Evolutionary conservation across 306 rosid species (phyloP).

Genomic region (Casuarina equisetifolia): DNA sequence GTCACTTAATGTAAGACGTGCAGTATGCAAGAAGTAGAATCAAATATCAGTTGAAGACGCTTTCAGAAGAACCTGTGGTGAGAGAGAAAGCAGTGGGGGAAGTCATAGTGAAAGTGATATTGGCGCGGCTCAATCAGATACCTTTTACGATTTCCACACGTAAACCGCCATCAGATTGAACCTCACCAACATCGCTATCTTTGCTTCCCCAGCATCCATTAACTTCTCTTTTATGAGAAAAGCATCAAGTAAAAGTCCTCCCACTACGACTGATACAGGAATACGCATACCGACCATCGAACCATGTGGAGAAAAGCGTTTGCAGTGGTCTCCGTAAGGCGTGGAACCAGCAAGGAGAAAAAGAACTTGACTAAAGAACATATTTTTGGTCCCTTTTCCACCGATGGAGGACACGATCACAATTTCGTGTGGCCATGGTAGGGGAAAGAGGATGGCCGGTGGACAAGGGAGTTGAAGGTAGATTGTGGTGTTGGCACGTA

Average conservation of each 20-base stretch:
- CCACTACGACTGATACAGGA: conserved; percentile 31
- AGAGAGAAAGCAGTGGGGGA: conserved; percentile 31
- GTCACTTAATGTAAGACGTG: not conserved
- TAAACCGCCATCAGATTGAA: conserved; percentile 99
- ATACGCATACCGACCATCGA: conserved; percentile 24
- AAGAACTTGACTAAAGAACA: conserved; percentile 47
- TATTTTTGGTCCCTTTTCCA: conserved; percentile 55
- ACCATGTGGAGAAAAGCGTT: conserved; percentile 22
- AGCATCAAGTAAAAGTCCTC: conserved; percentile 24
- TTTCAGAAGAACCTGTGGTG: conserved; percentile 31
- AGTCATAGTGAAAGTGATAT: conserved; percentile 72
- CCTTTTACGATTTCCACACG: conserved; percentile 54
- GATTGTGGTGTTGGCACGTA: conserved; percentile 25
- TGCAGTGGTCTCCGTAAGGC: conserved; percentile 43
- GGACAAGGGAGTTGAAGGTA: conserved; percentile 43
- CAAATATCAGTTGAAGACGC: conserved; percentile 10
- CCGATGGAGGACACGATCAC: conserved; percentile 36
- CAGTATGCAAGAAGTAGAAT: conserved; percentile 7
- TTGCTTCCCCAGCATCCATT: conserved; percentile 41
- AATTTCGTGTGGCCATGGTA: conserved; percentile 42
- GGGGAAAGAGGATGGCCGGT: conserved; percentile 44
- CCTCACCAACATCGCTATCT: conserved; percentile 99
- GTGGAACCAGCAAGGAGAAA: conserved; percentile 40
- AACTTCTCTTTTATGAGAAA: conserved; percentile 6
- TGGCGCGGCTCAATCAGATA: conserved; percentile 99